Percentiles rank a stretch among this genome's conserved stretches.
Evolutionary conservation across 176 grass and related monocot genomes (phyloP).

Genomic region (Raddia guianensis): DNA sequence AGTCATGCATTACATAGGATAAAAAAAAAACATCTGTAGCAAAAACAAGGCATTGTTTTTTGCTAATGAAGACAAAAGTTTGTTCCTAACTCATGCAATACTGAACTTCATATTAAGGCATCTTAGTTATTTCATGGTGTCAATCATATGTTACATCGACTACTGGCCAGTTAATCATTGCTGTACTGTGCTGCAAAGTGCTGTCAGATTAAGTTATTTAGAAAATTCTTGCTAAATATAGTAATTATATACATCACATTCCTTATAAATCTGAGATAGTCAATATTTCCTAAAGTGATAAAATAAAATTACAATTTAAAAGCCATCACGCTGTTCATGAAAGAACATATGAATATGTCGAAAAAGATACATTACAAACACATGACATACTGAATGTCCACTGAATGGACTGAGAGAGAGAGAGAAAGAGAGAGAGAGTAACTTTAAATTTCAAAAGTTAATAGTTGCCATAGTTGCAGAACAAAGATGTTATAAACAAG

Average conservation of each 20-base stretch:
- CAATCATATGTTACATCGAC: conserved; percentile 1
- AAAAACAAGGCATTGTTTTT: conserved; percentile 1
- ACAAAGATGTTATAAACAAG: neutral
- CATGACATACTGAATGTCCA: conserved; percentile 1
- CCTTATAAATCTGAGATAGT: neutral
- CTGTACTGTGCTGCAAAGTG: conserved; percentile 19
- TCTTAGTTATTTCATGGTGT: conserved; percentile 4
- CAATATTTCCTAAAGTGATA: conserved; percentile 5
- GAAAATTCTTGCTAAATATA: conserved; percentile 20
- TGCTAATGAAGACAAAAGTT: conserved; percentile 10
- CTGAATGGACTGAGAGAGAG: conserved; percentile 19
- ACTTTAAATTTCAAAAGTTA: neutral
- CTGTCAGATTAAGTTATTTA: conserved; percentile 1
- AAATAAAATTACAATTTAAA: conserved; percentile 11
- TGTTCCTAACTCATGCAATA: conserved; percentile 13
- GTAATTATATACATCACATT: conserved; percentile 9
- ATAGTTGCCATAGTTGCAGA: conserved; percentile 23
- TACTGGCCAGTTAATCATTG: neutral
- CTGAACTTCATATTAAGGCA: neutral
- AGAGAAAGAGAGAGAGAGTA: neutral
- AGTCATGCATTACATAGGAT: neutral
- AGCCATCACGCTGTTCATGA: neutral
- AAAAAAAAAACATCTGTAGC: neutral
- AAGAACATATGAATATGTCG: neutral
- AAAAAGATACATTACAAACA: conserved; percentile 9